Base-by-base conservation (phyloP, 371 early-diverging fungal species). In the Rhizoclosmatium hyalinum region DNA sequence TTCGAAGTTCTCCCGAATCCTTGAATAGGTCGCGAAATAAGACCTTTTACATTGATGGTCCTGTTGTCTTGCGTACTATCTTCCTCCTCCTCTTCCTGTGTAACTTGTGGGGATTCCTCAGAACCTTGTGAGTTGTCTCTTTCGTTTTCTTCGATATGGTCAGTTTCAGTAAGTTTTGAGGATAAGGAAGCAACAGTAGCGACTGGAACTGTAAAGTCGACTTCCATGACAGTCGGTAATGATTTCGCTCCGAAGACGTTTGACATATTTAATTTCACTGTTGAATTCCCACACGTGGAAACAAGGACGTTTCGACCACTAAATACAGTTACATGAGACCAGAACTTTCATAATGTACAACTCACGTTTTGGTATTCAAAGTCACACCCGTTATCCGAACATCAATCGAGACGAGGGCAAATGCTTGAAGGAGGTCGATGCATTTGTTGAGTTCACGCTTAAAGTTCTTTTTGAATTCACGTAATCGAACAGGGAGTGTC, bases 401-500 rank as follows among this genome's bases (percentile, higher is more conserved):
- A 12, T 86, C 83, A 21, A 83, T 82, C 19, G 87, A 83, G 19
- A 94, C 90, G 10, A 97, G 80, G 0, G 93, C 94, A 75, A 97
- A 98, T 2, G 92, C 91, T 79, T 99, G 95, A 24, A 98, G 73
- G n/a, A 95, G 76, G 2, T 88, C 87, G 24, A 98, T 76, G 42
- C 94, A 91, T 68, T 93, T 92, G 1, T 86, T 79, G 72, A 91
- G 94, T 78, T 98, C 96, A 56, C 89, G 82, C 64, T 92, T 92
- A 61, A 91, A 83, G 74, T 95, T 94, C 62, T 91, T 90, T 72
- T 91, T 91, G 76, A 96, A 92, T 72, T 97, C 97, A 47, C 86
- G 86, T 54, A 85, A 82, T n/a, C 99, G 90, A 2, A 99, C 96
- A 2, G 99, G 99, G 79, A 95, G 85, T 3, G 88, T 79, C 14